These are phyloP conservation scores for Ophioceras dolichostomum DNA, from an alignment of 2,329 filamentous ascomycete species.

Conservation along the genomic window DNA sequence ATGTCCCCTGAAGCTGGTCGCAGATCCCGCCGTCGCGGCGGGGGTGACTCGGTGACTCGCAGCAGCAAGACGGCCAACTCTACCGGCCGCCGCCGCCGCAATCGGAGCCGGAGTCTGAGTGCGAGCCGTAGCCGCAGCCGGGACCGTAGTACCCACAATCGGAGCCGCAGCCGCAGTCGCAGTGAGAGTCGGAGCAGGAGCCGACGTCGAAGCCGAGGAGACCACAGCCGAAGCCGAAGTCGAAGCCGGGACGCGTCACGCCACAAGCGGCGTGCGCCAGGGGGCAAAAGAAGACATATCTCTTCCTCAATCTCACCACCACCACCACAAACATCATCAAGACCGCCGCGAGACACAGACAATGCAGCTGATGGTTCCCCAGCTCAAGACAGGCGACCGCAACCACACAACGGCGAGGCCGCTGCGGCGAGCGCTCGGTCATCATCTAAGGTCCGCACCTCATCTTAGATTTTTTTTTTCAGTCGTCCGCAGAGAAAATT, in stretches of 20 bases:
- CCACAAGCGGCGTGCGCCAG: neutral
- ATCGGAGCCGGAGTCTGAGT: conserved; percentile 6
- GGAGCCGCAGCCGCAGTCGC: conserved; percentile 1
- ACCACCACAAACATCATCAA: conserved; percentile 32
- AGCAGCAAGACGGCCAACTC: conserved; percentile 3
- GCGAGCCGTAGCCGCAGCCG: conserved; percentile 6
- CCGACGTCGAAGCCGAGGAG: neutral
- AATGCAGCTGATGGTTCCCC: conserved; percentile 46
- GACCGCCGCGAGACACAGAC: conserved; percentile 31
- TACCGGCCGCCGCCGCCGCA: neutral
- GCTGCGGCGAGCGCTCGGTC: conserved; percentile 11
- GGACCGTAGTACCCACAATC: conserved; percentile 3
- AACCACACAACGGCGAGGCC: conserved; percentile 15
- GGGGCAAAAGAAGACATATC: conserved; percentile 28
- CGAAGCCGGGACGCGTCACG: conserved; percentile 3
- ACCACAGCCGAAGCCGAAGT: no score
- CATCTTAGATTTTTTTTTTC: neutral
- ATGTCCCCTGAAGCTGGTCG: conserved; percentile 4
- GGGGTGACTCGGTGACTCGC: conserved; percentile 7
- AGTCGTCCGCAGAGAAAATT: no score
- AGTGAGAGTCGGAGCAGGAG: neutral
- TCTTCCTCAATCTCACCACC: conserved; percentile 37
- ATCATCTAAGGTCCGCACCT: conserved; percentile 15
- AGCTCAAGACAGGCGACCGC: conserved; percentile 28
- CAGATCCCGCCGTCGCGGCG: conserved; percentile 2